Percentiles rank a stretch among this genome's conserved stretches.
phyloP scores from a whole-genome alignment of 2,329 filamentous ascomycete species.

The Fusarium mundagurra region DNA sequence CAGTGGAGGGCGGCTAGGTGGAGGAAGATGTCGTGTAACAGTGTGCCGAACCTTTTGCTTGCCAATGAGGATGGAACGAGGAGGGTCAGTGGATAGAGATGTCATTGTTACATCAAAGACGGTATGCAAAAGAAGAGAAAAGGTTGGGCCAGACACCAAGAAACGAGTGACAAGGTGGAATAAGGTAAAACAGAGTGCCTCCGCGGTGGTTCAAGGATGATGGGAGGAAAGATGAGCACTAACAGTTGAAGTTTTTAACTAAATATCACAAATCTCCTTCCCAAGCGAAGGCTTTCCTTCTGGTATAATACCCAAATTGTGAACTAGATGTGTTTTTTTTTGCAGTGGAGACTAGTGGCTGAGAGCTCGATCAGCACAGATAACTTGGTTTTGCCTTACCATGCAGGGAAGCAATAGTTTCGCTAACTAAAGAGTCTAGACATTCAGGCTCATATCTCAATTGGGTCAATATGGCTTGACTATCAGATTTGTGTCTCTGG shows the following conservation, averaged over 20 bases:
- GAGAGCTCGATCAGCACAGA: no score
- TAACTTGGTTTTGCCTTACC: neutral
- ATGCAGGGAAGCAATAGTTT: neutral
- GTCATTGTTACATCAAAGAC: neutral
- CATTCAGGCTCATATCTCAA: no score
- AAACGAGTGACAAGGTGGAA: neutral
- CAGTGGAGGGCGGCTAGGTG: no score
- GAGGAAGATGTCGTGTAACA: neutral
- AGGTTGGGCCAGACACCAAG: neutral
- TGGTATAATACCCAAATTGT: fast-evolving
- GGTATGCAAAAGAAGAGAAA: neutral
- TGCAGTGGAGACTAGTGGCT: neutral
- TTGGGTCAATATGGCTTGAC: no score
- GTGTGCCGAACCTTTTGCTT: neutral
- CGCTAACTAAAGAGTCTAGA: neutral
- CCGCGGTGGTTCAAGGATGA: neutral
- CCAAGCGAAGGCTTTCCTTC: neutral
- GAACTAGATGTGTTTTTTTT: neutral
- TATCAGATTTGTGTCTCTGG: fast-evolving
- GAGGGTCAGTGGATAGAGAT: fast-evolving
- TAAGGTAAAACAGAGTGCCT: neutral
- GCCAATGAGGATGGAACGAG: neutral
- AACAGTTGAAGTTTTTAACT: neutral
- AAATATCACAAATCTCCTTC: neutral
- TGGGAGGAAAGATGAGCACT: neutral